Percentiles rank a stretch among this genome's conserved stretches.
These are phyloP conservation scores for Ilex aquifolium DNA, from an alignment of 257 asterid species.

Conservation along the genomic window DNA sequence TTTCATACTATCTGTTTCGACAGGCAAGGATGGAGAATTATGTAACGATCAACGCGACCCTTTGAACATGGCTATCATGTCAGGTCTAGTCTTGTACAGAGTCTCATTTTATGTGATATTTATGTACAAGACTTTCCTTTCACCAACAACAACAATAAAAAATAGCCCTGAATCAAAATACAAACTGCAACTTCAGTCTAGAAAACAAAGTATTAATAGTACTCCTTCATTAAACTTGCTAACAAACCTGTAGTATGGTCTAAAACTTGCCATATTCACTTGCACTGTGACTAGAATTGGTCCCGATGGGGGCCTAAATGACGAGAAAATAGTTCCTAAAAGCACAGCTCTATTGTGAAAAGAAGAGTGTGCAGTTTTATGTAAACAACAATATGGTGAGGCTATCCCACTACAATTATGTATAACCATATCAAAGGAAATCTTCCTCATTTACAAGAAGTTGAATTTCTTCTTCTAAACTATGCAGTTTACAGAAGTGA, in stretches of 20 bases:
- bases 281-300: too few species aligned
- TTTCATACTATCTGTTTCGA: constrained; percentile 46
- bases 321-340: not conserved
- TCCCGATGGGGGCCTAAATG: too few species aligned
- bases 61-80: constrained; percentile 47
- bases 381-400: not conserved
- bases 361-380: not conserved
- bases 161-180: too few species aligned
- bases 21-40: constrained; percentile 56
- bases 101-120: constrained; percentile 53
- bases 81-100: constrained; percentile 96
- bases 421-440: not conserved
- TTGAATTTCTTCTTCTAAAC: constrained; percentile 5
- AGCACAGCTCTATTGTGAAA: not conserved
- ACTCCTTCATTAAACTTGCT: too few species aligned
- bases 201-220: too few species aligned
- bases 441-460: not conserved
- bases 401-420: not conserved
- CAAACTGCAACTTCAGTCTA: too few species aligned
- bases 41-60: constrained; percentile 45
- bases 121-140: constrained; percentile 63
- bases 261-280: too few species aligned
- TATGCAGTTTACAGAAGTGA: constrained; percentile 79
- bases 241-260: too few species aligned
- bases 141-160: not conserved